Conservation (phyloP, 2,329 filamentous ascomycete species). For the Arthrinium phaeospermum region DNA sequence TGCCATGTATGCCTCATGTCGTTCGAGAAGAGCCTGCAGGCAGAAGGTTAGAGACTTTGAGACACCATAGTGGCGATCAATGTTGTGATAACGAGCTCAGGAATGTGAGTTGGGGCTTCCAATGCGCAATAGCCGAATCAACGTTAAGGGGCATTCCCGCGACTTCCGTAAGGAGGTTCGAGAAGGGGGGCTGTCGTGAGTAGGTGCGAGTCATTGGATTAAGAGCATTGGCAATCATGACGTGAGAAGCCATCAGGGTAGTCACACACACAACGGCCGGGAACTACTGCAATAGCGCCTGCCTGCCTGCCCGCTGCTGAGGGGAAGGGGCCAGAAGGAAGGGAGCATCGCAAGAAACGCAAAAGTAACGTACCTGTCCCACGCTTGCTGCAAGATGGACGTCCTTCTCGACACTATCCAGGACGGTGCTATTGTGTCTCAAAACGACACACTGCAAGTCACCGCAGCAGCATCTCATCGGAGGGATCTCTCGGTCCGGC, state of each 20-base stretch:
- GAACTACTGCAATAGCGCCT: slow-evolving; percentile 9
- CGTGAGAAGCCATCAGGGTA: slow-evolving; percentile 7
- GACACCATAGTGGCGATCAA: slow-evolving; percentile 29
- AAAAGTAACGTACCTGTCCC: slow-evolving; percentile 77
- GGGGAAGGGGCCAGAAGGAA: not conserved
- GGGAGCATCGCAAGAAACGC: not conserved
- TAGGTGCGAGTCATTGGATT: not conserved
- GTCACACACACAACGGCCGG: not conserved
- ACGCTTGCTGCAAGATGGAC: slow-evolving; percentile 85
- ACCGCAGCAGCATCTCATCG: slow-evolving; percentile 82
- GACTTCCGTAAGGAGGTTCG: not conserved
- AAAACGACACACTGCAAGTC: slow-evolving; percentile 79
- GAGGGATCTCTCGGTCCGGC: slow-evolving; percentile 35
- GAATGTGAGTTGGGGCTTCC: slow-evolving; percentile 27
- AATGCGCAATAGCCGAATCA: slow-evolving; percentile 27
- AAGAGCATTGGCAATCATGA: slow-evolving; percentile 1
- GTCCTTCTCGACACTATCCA: slow-evolving; percentile 85
- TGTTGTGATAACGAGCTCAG: slow-evolving; percentile 14
- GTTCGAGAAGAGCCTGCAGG: slow-evolving; percentile 83
- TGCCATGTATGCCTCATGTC: slow-evolving; percentile 93
- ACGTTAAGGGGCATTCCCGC: not conserved
- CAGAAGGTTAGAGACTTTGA: slow-evolving; percentile 71
- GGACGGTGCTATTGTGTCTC: slow-evolving; percentile 76
- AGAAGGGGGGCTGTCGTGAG: not conserved
- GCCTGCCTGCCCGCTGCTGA: not conserved